A percentile compares a stretch with the other conserved stretches of the same genome.
These are phyloP conservation scores for Vaccinium corymbosum DNA, from an alignment of 148 eudicot species.

Conservation along the genomic window DNA sequence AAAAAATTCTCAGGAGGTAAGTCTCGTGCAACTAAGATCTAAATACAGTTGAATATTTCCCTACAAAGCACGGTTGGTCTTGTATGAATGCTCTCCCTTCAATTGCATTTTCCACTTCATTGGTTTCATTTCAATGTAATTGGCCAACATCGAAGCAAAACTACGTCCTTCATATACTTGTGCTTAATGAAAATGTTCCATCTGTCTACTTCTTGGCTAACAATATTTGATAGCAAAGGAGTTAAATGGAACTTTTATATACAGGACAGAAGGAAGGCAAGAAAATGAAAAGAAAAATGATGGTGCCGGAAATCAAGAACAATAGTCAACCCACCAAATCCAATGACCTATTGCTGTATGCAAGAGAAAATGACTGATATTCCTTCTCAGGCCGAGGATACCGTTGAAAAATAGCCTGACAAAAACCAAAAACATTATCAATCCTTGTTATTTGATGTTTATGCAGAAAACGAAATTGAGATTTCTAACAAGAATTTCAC, in stretches of 20 bases:
- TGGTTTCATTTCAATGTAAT: background rate
- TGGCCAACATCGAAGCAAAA: background rate
- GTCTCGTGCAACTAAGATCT: background rate
- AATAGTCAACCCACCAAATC: conserved; percentile 27
- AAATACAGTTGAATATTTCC: background rate
- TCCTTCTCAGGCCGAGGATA: conserved; percentile 39
- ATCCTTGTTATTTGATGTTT: background rate
- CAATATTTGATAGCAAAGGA: background rate
- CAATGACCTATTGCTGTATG: conserved; percentile 25
- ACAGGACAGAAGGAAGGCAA: background rate
- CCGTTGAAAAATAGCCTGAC: conserved; percentile 31
- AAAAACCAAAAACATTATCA: conserved; percentile 8
- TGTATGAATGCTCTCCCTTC: background rate
- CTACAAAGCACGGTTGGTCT: background rate
- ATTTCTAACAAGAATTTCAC: background rate
- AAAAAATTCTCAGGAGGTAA: background rate
- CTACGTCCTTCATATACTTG: background rate
- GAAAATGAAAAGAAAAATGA: background rate
- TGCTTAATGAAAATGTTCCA: background rate
- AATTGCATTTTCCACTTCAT: background rate
- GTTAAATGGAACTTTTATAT: background rate
- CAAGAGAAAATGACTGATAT: conserved; percentile 37
- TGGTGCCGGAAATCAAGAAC: conserved; percentile 6
- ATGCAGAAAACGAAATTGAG: background rate
- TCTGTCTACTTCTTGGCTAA: background rate